Conservation (phyloP, 768 basidiomycete species). For the Boletus sensibilis region DNA sequence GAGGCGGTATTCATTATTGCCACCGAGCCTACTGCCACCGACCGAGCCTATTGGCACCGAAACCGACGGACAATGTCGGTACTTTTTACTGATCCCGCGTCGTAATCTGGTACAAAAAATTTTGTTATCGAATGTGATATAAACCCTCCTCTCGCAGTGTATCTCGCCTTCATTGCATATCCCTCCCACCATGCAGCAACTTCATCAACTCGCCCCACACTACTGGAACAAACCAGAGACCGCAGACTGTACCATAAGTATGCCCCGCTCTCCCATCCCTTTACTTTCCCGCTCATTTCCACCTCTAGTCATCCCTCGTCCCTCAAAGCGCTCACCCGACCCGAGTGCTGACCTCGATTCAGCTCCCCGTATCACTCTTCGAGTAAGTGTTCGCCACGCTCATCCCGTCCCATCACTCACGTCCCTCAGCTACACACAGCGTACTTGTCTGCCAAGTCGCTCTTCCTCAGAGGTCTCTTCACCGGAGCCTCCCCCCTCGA, state of each 20-base stretch:
- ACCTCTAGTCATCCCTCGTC: neutral
- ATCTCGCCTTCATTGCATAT: too few species aligned
- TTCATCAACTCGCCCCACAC: neutral
- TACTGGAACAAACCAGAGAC: neutral
- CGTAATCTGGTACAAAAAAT: too few species aligned
- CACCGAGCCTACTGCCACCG: too few species aligned
- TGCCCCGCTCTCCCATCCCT: neutral
- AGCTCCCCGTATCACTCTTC: conserved; percentile 59
- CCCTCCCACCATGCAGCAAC: neutral
- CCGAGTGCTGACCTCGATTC: conserved; percentile 47
- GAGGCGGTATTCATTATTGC: too few species aligned
- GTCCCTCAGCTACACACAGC: conserved; percentile 67
- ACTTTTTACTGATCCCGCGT: too few species aligned
- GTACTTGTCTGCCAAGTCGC: conserved; percentile 78
- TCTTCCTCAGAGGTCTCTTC: conserved; percentile 68
- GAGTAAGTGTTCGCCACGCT: conserved; percentile 41
- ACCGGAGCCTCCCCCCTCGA: conserved; percentile 64
- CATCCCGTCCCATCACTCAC: conserved; percentile 4
- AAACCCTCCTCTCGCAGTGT: too few species aligned
- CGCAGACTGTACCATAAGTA: neutral
- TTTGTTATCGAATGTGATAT: too few species aligned
- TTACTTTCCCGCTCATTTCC: neutral
- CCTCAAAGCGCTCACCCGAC: too few species aligned
- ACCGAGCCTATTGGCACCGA: too few species aligned
- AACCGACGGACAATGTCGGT: too few species aligned